Base-by-base conservation (phyloP, 192 early-diverging fungal genomes). In the Kappamyces sp. region DNA sequence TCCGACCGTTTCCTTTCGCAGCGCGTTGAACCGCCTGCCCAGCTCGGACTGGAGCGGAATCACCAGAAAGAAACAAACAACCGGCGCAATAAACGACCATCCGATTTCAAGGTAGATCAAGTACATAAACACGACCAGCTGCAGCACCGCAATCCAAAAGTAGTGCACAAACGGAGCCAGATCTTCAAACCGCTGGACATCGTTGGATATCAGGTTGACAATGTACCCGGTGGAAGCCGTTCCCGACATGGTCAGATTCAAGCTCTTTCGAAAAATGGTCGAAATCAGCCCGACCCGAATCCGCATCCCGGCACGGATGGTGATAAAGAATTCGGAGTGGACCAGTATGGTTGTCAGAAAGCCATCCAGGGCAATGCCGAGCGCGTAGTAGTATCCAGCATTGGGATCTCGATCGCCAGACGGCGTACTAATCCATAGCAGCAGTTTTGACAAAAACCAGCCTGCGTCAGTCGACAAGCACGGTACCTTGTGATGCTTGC, bases 91-190 rank as follows among this genome's bases (percentile, higher is more conserved):
- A 2, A 68, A 57, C 5, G 69, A 64, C 51, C 53, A 71, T 6
- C 70, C 62, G 48, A 79, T 77, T 32, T 73, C 54, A n/a, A 59
- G 14, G 45, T 64, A 79, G 59, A 77, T 54, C 31, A 79, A 72
- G 52, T 71, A 74, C 14, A 60, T 40, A 12, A 69, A 57, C 8
- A 77, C 29, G 6, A 71, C n/a, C 14, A 76, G 45, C 49, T 79
- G 68, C 8, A 79, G 34, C 3, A 74, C 74, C 0, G 62, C 74
- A 37, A 79, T 51, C 52, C 30, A 11, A 22, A 69, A 47, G 50
- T 62, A 68, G 11, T 39, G 32, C 8, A 33, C 35, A 38, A 39
- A 70, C 4, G 47, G n/a, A 6, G 67, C 36, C 8, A 66, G 47
- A 50, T 68, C 66, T 64, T 68, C 66, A 63, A 68, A 68, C 32